A percentile compares a stretch with the other conserved stretches of the same genome.
Conservation (phyloP, 2,329 filamentous ascomycete genomes). For the Aspergillus aculeatinus region DNA sequence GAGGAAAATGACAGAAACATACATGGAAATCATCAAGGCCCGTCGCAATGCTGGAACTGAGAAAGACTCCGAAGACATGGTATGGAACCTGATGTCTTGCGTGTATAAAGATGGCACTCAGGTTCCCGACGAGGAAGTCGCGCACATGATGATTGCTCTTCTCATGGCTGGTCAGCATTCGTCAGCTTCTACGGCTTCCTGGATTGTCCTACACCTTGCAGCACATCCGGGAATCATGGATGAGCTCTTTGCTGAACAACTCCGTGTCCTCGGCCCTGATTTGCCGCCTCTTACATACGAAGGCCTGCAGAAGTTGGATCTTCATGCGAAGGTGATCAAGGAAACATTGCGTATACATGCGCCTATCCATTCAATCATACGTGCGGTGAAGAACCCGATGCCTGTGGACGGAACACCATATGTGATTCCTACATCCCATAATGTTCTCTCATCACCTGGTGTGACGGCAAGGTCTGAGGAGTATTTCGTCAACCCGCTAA, state of each 20-base stretch:
- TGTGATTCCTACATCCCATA: slow-evolving; percentile 76
- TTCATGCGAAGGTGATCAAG: slow-evolving; percentile 83
- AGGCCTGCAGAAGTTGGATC: slow-evolving; percentile 71
- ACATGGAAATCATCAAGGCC: slow-evolving; percentile 76
- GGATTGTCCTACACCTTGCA: slow-evolving; percentile 81
- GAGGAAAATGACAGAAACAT: slow-evolving; percentile 75
- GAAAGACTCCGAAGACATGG: slow-evolving; percentile 70
- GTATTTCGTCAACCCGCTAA: slow-evolving; percentile 77
- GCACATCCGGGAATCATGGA: slow-evolving; percentile 76
- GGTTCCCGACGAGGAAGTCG: slow-evolving; percentile 80
- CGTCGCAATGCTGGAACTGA: slow-evolving; percentile 58
- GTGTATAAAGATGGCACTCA: slow-evolving; percentile 77
- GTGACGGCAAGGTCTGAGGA: slow-evolving; percentile 69
- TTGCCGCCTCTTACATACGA: slow-evolving; percentile 76
- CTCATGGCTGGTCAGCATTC: slow-evolving; percentile 92
- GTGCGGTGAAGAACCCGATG: slow-evolving; percentile 86
- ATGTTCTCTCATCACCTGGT: slow-evolving; percentile 80
- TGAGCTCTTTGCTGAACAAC: slow-evolving; percentile 80
- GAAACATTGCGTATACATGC: slow-evolving; percentile 89
- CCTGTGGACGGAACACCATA: slow-evolving; percentile 78
- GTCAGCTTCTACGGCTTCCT: slow-evolving; percentile 77
- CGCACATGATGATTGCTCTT: slow-evolving; percentile 91
- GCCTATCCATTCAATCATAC: slow-evolving; percentile 93
- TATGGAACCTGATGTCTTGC: slow-evolving; percentile 85
- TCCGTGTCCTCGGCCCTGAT: slow-evolving; percentile 68